Evolutionary conservation across 768 basidiomycete species (phyloP).

Genomic region (Steccherinum ochraceum): DNA sequence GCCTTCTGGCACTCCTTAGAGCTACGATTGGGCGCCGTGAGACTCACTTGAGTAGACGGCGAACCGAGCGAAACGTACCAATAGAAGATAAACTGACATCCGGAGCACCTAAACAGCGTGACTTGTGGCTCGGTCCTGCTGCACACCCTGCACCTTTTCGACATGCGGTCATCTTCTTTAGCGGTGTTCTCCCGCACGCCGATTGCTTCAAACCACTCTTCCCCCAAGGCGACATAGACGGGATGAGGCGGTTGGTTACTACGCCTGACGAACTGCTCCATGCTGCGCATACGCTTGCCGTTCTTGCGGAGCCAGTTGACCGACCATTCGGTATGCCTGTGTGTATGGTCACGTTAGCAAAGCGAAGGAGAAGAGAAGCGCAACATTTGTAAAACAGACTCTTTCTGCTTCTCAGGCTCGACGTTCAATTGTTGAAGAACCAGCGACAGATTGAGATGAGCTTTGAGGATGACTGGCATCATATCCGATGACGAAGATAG

Average conservation of each 20-base stretch:
- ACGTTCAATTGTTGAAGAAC: constrained; percentile 12
- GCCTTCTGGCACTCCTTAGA: constrained; percentile 20
- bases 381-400: constrained; percentile 10
- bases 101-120: constrained; percentile 14
- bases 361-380: too few species aligned
- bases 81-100: constrained; percentile 21
- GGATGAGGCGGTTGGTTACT: constrained; percentile 8
- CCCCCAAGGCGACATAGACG: constrained; percentile 14
- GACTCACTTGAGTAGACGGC: background rate
- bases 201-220: constrained; percentile 11
- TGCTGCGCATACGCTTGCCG: constrained; percentile 3
- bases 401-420: constrained; percentile 8
- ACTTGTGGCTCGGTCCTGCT: constrained; percentile 12
- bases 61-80: constrained; percentile 11
- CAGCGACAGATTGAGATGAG: constrained; percentile 10
- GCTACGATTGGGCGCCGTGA: constrained; percentile 8
- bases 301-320: constrained; percentile 19
- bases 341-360: too few species aligned
- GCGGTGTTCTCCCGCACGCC: constrained; percentile 7
- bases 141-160: constrained; percentile 15
- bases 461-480: background rate
- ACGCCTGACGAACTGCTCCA: constrained; percentile 1
- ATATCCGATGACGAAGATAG: background rate
- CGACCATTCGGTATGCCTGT: constrained; percentile 8
- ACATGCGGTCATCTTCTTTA: constrained; percentile 12